Evolutionary conservation across 805 yeast genomes (phyloP).

Genomic region (Pichia exigua): DNA sequence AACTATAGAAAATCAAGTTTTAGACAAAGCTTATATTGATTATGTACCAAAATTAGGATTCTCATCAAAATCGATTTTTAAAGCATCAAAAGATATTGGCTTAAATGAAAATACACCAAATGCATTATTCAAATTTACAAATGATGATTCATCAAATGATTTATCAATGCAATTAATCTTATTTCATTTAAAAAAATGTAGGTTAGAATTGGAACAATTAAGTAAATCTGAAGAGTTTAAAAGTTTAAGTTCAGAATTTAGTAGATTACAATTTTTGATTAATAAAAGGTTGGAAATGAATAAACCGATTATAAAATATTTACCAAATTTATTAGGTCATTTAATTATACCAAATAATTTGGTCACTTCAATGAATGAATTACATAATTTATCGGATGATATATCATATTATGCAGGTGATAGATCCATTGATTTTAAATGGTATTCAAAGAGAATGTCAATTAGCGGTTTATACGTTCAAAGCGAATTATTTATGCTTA

Average conservation of each 20-base stretch:
- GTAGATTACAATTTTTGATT: slow-evolving; percentile 26
- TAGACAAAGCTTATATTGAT: slow-evolving; percentile 23
- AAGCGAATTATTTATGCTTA: slow-evolving; percentile 72
- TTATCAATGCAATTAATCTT: slow-evolving; percentile 35
- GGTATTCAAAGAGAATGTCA: slow-evolving; percentile 85
- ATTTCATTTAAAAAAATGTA: slow-evolving; percentile 38
- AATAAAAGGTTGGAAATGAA: slow-evolving; percentile 45
- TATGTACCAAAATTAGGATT: slow-evolving; percentile 42
- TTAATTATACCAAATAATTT: slow-evolving; percentile 61
- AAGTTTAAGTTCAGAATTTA: slow-evolving; percentile 16
- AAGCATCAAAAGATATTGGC: slow-evolving; percentile 36
- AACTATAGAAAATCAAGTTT: slow-evolving; percentile 33
- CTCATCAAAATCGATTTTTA: slow-evolving; percentile 30
- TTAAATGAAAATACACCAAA: slow-evolving; percentile 35
- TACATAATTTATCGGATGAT: slow-evolving; percentile 76
- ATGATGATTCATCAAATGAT: slow-evolving; percentile 15
- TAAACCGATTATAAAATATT: slow-evolving; percentile 35
- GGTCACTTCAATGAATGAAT: slow-evolving; percentile 50
- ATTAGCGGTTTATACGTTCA: slow-evolving; percentile 64
- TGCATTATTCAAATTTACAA: slow-evolving; percentile 32
- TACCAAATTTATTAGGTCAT: slow-evolving; percentile 48
- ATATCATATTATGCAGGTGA: slow-evolving; percentile 76
- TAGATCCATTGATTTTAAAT: slow-evolving; percentile 68
- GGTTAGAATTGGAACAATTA: slow-evolving; percentile 30
- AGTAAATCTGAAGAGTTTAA: slow-evolving; percentile 18